These are phyloP conservation scores for Penicillium sp. DNA, from an alignment of 2,329 filamentous ascomycete genomes.

Conservation along the genomic window DNA sequence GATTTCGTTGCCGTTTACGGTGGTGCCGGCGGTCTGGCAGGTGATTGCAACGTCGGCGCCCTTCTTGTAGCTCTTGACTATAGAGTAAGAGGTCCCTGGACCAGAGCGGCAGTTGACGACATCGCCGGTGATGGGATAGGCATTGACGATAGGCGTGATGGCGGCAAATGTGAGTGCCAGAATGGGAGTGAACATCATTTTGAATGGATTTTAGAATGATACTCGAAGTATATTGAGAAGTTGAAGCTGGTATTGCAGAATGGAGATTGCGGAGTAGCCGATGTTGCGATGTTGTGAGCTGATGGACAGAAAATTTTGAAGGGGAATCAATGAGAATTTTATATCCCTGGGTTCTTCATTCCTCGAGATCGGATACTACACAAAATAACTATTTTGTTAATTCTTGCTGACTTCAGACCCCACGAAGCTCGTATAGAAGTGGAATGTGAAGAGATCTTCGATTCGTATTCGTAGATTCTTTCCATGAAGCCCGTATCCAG, in stretches of 20 bases:
- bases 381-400: neutral
- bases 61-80: conserved; percentile 18
- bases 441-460: neutral
- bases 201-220: neutral
- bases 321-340: neutral
- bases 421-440: conserved; percentile 2
- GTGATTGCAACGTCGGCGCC: conserved; percentile 12
- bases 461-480: neutral
- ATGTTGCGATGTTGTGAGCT: neutral
- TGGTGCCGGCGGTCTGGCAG: conserved; percentile 15
- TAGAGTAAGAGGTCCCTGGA: conserved; percentile 17
- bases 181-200: conserved; percentile 10
- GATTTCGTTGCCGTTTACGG: conserved; percentile 15
- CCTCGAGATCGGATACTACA: neutral
- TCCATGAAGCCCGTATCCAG: neutral
- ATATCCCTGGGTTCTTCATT: neutral
- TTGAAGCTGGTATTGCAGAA: neutral
- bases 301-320: neutral
- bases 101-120: conserved; percentile 22
- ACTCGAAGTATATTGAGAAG: neutral
- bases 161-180: conserved; percentile 9
- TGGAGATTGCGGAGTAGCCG: neutral
- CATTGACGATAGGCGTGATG: conserved; percentile 7
- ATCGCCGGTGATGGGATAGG: conserved; percentile 16
- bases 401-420: conserved; percentile 1